Evolutionary conservation across 2,329 filamentous ascomycete genomes (phyloP).

Genomic region (Aureobasidium musti): DNA sequence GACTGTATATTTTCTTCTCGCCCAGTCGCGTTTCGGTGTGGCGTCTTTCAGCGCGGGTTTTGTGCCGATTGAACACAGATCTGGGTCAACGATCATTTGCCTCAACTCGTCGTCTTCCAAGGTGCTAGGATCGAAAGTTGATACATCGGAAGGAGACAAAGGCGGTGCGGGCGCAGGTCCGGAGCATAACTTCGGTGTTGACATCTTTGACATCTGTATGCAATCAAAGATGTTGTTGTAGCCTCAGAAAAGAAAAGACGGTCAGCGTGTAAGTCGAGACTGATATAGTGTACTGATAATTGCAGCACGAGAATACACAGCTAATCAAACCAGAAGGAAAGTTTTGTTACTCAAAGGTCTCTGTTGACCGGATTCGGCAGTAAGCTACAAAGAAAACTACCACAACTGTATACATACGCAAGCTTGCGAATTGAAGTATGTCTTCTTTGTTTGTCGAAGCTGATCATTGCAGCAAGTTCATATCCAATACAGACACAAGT

Average conservation of each 20-base stretch:
- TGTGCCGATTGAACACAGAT: not conserved
- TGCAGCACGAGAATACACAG: not conserved
- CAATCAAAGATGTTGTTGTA: not conserved
- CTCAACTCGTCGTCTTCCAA: not conserved
- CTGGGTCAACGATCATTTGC: not conserved
- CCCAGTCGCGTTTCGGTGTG: not conserved
- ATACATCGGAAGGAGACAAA: not conserved
- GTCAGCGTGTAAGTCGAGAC: not conserved
- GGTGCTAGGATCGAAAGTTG: not conserved
- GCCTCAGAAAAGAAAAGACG: too few species aligned
- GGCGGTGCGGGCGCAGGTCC: not conserved
- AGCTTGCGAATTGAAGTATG: not conserved
- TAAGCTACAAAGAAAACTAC: not conserved
- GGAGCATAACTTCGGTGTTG: not conserved
- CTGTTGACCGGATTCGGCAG: slow-evolving; percentile 11
- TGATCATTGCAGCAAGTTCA: not conserved
- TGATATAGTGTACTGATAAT: too few species aligned
- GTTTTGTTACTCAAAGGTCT: not conserved
- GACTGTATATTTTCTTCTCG: not conserved
- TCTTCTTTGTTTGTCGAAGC: not conserved
- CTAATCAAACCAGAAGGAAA: too few species aligned
- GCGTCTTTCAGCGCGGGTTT: not conserved
- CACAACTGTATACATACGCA: not conserved
- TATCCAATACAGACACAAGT: not conserved
- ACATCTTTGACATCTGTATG: not conserved